Base-by-base conservation (phyloP, 108 stramenopile species). In the Pseudonitzschia multistriata region DNA sequence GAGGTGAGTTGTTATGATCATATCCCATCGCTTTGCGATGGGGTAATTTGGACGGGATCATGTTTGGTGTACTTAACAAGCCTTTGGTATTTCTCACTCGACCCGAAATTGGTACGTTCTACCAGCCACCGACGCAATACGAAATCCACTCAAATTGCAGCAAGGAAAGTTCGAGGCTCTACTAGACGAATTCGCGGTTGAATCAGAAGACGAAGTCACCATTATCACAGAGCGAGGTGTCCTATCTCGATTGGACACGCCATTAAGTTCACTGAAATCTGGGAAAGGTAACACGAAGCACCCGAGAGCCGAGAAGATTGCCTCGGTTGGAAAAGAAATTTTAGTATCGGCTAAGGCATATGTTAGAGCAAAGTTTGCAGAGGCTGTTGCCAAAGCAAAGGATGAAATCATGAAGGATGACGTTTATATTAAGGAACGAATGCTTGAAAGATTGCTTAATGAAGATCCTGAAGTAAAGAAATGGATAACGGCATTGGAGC, bases 111-210 rank as follows among this genome's bases (percentile, higher is more conserved):
- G 50, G 24, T 5, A 25, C 19, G 25, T 8, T 24, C 19, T 25
- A 1, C 24, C 25, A 52, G 50, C 24, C 22, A 52, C 21, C 22
- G 50, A 52, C 24, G 69, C 67, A 25, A 62, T 78, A n/a, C 70
- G 77, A 13, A 78, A 78, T 49, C 77, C 77, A 5, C 42, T 66
- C 5, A 78, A 78, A 62, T 61, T 78, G 25, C 77, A 78, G 62
- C 77, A 78, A 54, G 56, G 36, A 24, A 56, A 66, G 11, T 78
- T 78, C 33, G 77, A 78, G 36, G 57, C 74, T 4, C 31, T 67
- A 28, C 52, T 61, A 40, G 40, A 35, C 15, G 63, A 74, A 29
- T 61, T 78, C n/a, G 70, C 56, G 3, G 71, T 78, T 14, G 45
- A 33, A 19, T 29, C 53, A 39, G 57, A 48, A 24, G 70, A 62